Conservation (phyloP, 805 yeast genomes). For the Yamadazyma akitaensis region DNA sequence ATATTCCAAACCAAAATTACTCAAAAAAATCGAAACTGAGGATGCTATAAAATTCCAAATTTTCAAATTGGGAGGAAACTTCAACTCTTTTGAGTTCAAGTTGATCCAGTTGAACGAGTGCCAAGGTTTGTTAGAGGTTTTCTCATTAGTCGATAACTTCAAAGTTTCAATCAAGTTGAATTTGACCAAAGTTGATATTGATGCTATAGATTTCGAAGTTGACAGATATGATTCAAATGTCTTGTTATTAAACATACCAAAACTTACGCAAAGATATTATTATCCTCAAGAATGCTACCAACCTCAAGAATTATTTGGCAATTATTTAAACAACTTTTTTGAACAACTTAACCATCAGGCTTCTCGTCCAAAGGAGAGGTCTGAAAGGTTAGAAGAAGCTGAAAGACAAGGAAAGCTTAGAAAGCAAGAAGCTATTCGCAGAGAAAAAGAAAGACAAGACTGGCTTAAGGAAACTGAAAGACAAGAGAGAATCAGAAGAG, state of each 20-base stretch:
- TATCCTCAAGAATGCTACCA: not conserved
- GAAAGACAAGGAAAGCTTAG: conserved; percentile 1
- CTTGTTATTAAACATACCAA: conserved; percentile 36
- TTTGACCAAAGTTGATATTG: conserved; percentile 26
- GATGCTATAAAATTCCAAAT: conserved; percentile 35
- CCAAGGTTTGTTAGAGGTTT: conserved; percentile 31
- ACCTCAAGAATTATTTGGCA: conserved; percentile 11
- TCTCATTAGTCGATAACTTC: conserved; percentile 27
- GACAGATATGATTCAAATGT: conserved; percentile 23
- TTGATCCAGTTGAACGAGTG: conserved; percentile 26
- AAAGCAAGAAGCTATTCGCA: conserved; percentile 2
- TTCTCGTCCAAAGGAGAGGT: not conserved
- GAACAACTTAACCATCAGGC: not conserved
- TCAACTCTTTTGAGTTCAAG: conserved; percentile 31
- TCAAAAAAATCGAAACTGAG: conserved; percentile 35
- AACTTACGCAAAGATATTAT: conserved; percentile 11
- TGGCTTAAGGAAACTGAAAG: conserved; percentile 1
- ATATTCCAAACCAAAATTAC: conserved; percentile 24
- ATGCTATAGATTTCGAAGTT: conserved; percentile 34
- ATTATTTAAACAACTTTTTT: conserved; percentile 6
- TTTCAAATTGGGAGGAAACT: conserved; percentile 31
- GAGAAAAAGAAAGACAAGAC: not conserved
- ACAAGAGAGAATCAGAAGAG: conserved; percentile 7
- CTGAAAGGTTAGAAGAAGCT: not conserved
- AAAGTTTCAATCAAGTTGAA: conserved; percentile 30